These are phyloP conservation scores for Solanum peruvianum DNA, from an alignment of 257 asterid species.

Conservation along the genomic window DNA sequence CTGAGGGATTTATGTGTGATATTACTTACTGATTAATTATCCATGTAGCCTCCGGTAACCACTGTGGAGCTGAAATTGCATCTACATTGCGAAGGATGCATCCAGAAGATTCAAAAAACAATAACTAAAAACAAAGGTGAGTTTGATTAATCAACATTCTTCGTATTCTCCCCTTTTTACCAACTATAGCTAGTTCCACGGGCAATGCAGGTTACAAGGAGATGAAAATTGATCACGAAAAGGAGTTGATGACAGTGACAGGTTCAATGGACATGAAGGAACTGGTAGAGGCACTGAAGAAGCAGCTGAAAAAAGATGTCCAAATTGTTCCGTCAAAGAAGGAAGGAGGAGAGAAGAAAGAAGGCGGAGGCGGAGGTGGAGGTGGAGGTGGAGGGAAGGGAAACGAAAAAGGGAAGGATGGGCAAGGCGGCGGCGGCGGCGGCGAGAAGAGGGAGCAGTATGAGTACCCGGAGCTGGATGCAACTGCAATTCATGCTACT, in stretches of 20 bases:
- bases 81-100: constrained; percentile 86
- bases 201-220: constrained; percentile 45
- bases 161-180: neutral
- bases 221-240: constrained; percentile 43
- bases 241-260: constrained; percentile 58
- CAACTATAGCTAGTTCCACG: neutral
- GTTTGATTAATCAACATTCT: neutral
- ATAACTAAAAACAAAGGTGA: constrained; percentile 58
- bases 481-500: constrained; percentile 6
- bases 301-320: constrained; percentile 47
- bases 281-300: constrained; percentile 44
- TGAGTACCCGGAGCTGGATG: neutral
- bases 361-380: neutral
- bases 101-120: constrained; percentile 40
- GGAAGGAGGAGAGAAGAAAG: constrained; percentile 44
- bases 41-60: constrained; percentile 35
- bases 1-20: neutral
- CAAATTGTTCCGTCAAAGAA: constrained; percentile 51
- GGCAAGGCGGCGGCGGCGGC: neutral
- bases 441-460: neutral
- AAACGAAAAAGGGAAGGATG: constrained; percentile 2
- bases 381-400: constrained; percentile 4
- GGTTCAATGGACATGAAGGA: constrained; percentile 82
- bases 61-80: constrained; percentile 51
- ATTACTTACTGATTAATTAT: neutral